Evolutionary conservation across 2,329 filamentous ascomycete genomes (phyloP), one percentile per base, ranked within the genome.

Genomic region (Cryphonectria naterciae): DNA sequence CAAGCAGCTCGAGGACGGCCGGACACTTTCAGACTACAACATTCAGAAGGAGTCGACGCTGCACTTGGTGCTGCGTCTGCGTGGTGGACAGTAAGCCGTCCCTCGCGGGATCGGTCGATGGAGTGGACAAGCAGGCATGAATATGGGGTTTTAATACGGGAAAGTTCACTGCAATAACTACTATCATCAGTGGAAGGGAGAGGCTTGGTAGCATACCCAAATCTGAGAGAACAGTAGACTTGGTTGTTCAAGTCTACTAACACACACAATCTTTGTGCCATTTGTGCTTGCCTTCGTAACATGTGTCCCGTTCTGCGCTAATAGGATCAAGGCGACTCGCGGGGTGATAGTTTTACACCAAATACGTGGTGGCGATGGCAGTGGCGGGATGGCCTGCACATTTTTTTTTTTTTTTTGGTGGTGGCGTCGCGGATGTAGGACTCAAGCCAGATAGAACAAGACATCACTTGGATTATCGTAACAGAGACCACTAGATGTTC

Each of bases 1-100:
- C 76, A 92, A 92, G 85, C 89, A 92, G 82, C 77, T 91, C 65
- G 91, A 93, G 80, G 92, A 94, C 77, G 92, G 92, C 69, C 90
- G 92, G 37, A 94, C 92, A 2, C 83, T 95, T n/a, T 91, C 89
- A n/a, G 92, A 94, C 79, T 95, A 95, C 87, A 95, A 95, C 83
- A 95, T 95, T 73, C 93, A 96, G 82, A 93, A 92, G 82, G 91
- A 92, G 79, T 91, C 88, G 6, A 92, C 91, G 1, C 85, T 93
- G 17, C 91, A 93, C 81, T 81, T 92, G 76, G 90, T 92, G 65
- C 88, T 92, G 68, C 89, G 90, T 81, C 87, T 92, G 37, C 90
- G 90, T 84, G 90, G 90, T 83, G 90, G 90, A 73, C 83, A 85
- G 78, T 86, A 84, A 77, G 72, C 73, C 71, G 70, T 65, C 68